phyloP scores from a whole-genome alignment of 2,329 filamentous ascomycete species.

The Talaromyces marneffei region DNA sequence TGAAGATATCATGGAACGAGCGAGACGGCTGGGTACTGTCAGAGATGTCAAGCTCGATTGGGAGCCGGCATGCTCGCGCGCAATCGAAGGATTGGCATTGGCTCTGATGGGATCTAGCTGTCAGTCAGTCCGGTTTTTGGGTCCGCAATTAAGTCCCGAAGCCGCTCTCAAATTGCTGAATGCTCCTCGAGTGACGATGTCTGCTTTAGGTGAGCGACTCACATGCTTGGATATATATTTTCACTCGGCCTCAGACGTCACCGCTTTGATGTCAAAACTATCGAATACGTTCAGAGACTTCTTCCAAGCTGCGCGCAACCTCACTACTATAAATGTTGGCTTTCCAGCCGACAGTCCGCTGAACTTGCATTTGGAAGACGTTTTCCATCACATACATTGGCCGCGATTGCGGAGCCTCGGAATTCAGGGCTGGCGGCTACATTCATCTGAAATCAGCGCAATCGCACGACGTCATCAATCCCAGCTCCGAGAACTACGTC shows the following conservation, averaged over 20 bases:
- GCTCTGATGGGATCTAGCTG: slow-evolving; percentile 54
- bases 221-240: slow-evolving; percentile 61
- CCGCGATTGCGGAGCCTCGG: slow-evolving; percentile 58
- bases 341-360: slow-evolving; percentile 56
- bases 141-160: slow-evolving; percentile 57
- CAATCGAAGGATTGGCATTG: slow-evolving; percentile 52
- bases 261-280: slow-evolving; percentile 52
- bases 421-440: slow-evolving; percentile 59
- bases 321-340: slow-evolving; percentile 59
- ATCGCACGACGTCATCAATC: slow-evolving; percentile 52
- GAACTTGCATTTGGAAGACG: slow-evolving; percentile 51
- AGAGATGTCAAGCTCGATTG: slow-evolving; percentile 52
- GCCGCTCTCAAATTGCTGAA: slow-evolving; percentile 49
- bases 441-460: slow-evolving; percentile 55
- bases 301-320: slow-evolving; percentile 54
- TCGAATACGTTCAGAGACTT: slow-evolving; percentile 54
- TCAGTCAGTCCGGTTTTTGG: slow-evolving; percentile 55
- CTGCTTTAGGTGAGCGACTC: slow-evolving; percentile 50
- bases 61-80: slow-evolving; percentile 58
- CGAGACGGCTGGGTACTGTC: slow-evolving; percentile 44
- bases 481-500: slow-evolving; percentile 53
- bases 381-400: slow-evolving; percentile 60
- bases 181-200: slow-evolving; percentile 44
- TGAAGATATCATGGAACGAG: slow-evolving; percentile 47
- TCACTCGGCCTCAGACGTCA: slow-evolving; percentile 52